phyloP scores from a whole-genome alignment of 768 basidiomycete species.

The Kwoniella botswanensis region DNA sequence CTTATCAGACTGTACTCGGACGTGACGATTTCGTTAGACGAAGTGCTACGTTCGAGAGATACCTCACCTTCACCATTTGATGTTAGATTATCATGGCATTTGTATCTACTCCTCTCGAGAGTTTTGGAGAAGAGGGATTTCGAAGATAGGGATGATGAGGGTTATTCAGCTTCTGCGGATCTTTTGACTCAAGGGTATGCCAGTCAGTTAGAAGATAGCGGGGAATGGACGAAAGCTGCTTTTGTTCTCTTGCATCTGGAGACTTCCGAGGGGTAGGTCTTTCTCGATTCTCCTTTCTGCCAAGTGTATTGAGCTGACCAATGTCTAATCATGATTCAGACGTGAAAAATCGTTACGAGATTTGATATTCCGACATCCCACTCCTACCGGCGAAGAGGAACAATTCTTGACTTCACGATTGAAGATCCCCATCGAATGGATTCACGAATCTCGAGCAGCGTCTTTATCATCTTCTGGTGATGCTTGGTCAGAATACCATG shows the following conservation, averaged over 20 bases:
- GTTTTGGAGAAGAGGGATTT: slow-evolving; percentile 84
- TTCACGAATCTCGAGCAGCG: slow-evolving; percentile 87
- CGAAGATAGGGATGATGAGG: slow-evolving; percentile 72
- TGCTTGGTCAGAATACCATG: slow-evolving; percentile 74
- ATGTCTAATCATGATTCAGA: slow-evolving; percentile 50
- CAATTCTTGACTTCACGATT: slow-evolving; percentile 67
- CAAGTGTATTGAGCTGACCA: too few relatives aligned
- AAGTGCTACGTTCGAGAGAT: slow-evolving; percentile 71
- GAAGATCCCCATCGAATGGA: slow-evolving; percentile 81
- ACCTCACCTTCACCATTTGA: slow-evolving; percentile 78
- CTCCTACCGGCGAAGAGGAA: slow-evolving; percentile 41
- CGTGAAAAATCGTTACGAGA: slow-evolving; percentile 82
- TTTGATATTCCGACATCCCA: slow-evolving; percentile 67
- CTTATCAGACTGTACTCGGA: slow-evolving; percentile 79
- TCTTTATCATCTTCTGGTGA: slow-evolving; percentile 68
- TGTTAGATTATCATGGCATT: slow-evolving; percentile 85
- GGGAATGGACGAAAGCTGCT: slow-evolving; percentile 79
- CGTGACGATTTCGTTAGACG: slow-evolving; percentile 71
- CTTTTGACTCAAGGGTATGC: slow-evolving; percentile 82
- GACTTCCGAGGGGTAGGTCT: slow-evolving; percentile 72
- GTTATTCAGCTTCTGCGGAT: slow-evolving; percentile 83
- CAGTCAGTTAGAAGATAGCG: slow-evolving; percentile 77
- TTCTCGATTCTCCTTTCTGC: not conserved
- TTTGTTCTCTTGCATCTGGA: slow-evolving; percentile 91
- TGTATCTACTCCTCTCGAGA: slow-evolving; percentile 84